Conservation (phyloP, 106 monocot genomes). For the Allium fistulosum region DNA sequence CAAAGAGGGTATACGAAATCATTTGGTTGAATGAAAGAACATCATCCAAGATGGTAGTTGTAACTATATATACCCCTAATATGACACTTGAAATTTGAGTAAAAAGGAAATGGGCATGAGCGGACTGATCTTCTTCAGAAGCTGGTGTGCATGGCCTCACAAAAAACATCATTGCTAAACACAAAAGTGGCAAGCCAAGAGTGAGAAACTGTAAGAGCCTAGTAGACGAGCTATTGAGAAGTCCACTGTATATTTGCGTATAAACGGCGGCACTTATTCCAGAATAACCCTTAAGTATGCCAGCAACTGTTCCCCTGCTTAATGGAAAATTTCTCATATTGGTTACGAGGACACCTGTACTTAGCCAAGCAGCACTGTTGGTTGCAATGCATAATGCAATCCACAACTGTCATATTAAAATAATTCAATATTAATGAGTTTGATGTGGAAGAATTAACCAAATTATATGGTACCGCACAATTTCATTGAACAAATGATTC, state of each 20-base stretch:
- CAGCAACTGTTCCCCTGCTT: constrained; percentile 75
- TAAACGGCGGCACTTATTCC: constrained; percentile 80
- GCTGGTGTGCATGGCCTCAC: constrained; percentile 72
- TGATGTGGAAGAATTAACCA: no score
- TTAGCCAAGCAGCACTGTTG: constrained; percentile 82
- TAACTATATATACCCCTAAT: constrained; percentile 66
- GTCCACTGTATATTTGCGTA: constrained; percentile 61
- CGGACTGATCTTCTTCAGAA: constrained; percentile 53
- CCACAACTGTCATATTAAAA: constrained; percentile 46
- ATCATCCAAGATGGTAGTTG: constrained; percentile 44
- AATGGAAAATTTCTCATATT: constrained; percentile 92
- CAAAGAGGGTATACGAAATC: constrained; percentile 45
- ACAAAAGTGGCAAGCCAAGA: constrained; percentile 57
- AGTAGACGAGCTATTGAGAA: constrained; percentile 46
- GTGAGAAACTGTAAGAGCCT: constrained; percentile 65
- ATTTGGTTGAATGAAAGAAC: constrained; percentile 14
- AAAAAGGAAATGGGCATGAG: constrained; percentile 58
- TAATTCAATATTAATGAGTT: no score
- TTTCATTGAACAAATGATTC: no score
- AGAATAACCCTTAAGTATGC: constrained; percentile 73
- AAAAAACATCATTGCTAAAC: constrained; percentile 80
- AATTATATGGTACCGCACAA: no score
- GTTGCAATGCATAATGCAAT: constrained; percentile 73
- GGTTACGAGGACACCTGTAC: constrained; percentile 75
- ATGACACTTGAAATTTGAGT: constrained; percentile 58